Evolutionary conservation across 371 early-diverging fungal species (phyloP).

Genomic region (Rhizopus stolonifer): DNA sequence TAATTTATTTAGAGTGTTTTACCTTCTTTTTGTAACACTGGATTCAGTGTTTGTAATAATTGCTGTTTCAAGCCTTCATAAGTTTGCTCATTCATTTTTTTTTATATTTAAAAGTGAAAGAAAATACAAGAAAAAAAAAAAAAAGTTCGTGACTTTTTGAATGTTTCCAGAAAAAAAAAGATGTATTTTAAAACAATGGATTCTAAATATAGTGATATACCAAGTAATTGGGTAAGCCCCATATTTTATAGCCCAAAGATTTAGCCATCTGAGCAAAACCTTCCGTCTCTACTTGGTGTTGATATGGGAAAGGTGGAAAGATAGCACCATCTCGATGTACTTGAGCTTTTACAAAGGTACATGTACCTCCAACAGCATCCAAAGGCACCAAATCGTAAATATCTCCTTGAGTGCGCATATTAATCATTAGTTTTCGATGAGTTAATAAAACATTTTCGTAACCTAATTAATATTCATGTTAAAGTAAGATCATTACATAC

Average conservation of each 20-base stretch:
- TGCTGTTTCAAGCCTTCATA: constrained; percentile 65
- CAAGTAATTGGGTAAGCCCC: constrained; percentile 38
- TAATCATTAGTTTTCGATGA: constrained; percentile 46
- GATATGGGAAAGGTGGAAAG: constrained; percentile 43
- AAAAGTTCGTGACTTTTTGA: neutral
- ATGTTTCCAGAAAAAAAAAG: too few relatives aligned
- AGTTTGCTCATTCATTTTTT: constrained; percentile 59
- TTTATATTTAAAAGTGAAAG: constrained; percentile 13
- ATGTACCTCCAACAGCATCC: constrained; percentile 50
- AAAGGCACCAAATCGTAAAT: constrained; percentile 30
- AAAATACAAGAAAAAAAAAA: constrained; percentile 5
- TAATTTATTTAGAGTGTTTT: neutral
- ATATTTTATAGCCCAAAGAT: constrained; percentile 50
- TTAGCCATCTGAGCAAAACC: constrained; percentile 76
- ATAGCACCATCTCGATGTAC: constrained; percentile 69
- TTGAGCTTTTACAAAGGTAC: constrained; percentile 59
- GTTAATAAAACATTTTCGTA: constrained; percentile 23
- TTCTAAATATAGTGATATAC: constrained; percentile 35
- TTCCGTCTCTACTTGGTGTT: constrained; percentile 69
- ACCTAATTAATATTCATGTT: too few relatives aligned
- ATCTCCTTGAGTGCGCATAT: constrained; percentile 37
- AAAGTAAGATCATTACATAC: too few relatives aligned
- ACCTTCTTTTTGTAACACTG: constrained; percentile 78
- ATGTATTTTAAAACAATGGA: too few relatives aligned
- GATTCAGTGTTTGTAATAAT: constrained; percentile 77